phyloP scores from a whole-genome alignment of 1,284 basidiomycete genomes.

The Thelephora terrestris region DNA sequence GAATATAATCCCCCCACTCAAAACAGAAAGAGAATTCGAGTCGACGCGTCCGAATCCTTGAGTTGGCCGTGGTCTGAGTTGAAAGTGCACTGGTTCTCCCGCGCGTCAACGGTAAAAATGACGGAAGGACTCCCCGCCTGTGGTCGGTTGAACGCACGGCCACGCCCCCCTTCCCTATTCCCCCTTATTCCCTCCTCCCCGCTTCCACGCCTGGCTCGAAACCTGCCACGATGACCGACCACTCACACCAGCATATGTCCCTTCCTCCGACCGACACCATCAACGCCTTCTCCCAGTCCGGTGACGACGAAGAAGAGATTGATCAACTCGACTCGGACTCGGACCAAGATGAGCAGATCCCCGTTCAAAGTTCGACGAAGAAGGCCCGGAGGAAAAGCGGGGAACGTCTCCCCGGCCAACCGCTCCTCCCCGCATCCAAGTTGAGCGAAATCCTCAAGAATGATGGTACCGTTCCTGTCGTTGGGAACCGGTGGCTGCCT shows the following conservation, averaged over 20 bases:
- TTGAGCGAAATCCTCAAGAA: slow-evolving; percentile 63
- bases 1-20: neutral
- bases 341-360: slow-evolving; percentile 28
- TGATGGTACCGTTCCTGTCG: slow-evolving; percentile 40
- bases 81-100: neutral
- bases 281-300: slow-evolving; percentile 13
- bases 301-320: slow-evolving; percentile 37
- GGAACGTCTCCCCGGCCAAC: slow-evolving; percentile 50
- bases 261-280: slow-evolving; percentile 11
- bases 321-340: slow-evolving; percentile 61
- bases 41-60: neutral
- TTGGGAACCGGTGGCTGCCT: neutral
- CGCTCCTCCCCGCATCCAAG: slow-evolving; percentile 45
- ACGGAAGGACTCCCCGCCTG: neutral
- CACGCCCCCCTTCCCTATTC: neutral
- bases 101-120: neutral
- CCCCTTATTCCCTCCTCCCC: neutral
- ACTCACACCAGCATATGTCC: slow-evolving; percentile 4
- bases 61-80: neutral
- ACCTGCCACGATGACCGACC: neutral
- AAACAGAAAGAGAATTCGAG: neutral
- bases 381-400: slow-evolving; percentile 26
- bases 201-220: neutral
- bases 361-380: slow-evolving; percentile 12
- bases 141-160: too few species aligned